These are phyloP conservation scores for Leavenworthia alabamica DNA, from an alignment of 345 rosid genomes.

Conservation along the genomic window DNA sequence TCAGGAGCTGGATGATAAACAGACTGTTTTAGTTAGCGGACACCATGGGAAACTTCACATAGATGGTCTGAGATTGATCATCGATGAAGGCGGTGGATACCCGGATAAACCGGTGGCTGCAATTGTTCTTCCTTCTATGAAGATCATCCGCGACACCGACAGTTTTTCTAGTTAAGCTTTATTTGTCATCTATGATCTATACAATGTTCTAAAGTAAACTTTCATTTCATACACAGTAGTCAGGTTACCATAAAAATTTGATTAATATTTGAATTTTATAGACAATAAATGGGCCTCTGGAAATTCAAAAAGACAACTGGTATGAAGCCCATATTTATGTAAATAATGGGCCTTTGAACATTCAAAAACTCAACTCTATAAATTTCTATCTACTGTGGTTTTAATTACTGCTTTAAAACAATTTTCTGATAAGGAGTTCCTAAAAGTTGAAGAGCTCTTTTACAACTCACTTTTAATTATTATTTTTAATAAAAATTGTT, in stretches of 20 bases:
- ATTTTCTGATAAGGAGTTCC: background rate
- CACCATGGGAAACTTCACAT: slow-evolving; percentile 79
- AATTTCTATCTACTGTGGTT: background rate
- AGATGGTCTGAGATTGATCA: slow-evolving; percentile 67
- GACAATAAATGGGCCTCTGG: background rate
- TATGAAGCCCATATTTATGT: background rate
- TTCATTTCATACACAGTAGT: background rate
- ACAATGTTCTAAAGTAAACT: background rate
- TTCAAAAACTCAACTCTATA: background rate
- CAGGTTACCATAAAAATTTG: background rate
- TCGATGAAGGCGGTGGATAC: slow-evolving; percentile 80
- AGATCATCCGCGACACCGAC: slow-evolving; percentile 59
- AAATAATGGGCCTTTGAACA: background rate
- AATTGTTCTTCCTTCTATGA: slow-evolving; percentile 61
- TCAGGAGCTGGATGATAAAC: slow-evolving; percentile 31
- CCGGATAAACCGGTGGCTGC: slow-evolving; percentile 71
- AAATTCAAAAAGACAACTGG: background rate
- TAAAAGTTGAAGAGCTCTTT: background rate
- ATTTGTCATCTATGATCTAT: background rate
- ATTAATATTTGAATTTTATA: background rate
- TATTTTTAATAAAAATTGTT: background rate
- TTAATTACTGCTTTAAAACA: too few species aligned
- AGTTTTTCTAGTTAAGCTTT: slow-evolving; percentile 17
- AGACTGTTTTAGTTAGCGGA: slow-evolving; percentile 65
- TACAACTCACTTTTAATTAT: background rate